Evolutionary conservation across 768 basidiomycete genomes (phyloP).

Genomic region (Boletellus ananiceps): DNA sequence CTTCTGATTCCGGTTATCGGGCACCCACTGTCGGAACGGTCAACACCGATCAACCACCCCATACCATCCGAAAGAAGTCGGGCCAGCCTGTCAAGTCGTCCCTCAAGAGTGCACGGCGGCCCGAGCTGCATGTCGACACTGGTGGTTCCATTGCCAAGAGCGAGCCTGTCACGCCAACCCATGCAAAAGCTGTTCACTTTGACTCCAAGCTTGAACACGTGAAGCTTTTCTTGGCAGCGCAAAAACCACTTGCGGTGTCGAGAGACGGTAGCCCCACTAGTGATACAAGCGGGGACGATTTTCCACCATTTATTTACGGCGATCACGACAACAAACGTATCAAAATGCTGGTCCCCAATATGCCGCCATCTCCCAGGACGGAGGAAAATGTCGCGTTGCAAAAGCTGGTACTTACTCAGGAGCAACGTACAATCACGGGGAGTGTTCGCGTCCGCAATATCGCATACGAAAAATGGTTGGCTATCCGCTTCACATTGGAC

Average conservation of each 20-base stretch:
- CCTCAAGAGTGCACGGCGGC: conserved; percentile 66
- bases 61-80: conserved; percentile 80
- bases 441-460: conserved; percentile 77
- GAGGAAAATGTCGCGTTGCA: conserved; percentile 52
- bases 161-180: conserved; percentile 76
- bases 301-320: conserved; percentile 65
- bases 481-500: conserved; percentile 89
- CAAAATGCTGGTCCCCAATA: conserved; percentile 63
- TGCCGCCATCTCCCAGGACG: conserved; percentile 44
- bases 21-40: not conserved
- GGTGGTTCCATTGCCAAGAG: conserved; percentile 52
- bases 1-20: conserved; percentile 19
- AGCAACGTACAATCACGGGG: conserved; percentile 60
- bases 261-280: conserved; percentile 86
- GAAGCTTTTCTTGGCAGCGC: conserved; percentile 90
- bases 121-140: conserved; percentile 51
- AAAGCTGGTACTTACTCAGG: conserved; percentile 47
- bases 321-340: conserved; percentile 37
- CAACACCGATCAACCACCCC: conserved; percentile 16
- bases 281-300: conserved; percentile 79
- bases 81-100: conserved; percentile 92
- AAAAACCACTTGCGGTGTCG: conserved; percentile 91
- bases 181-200: conserved; percentile 86
- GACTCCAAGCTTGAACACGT: conserved; percentile 89
- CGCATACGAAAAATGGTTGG: conserved; percentile 82